phyloP scores from a whole-genome alignment of 192 early-diverging fungal species.

The Umbelopsis sp. region DNA sequence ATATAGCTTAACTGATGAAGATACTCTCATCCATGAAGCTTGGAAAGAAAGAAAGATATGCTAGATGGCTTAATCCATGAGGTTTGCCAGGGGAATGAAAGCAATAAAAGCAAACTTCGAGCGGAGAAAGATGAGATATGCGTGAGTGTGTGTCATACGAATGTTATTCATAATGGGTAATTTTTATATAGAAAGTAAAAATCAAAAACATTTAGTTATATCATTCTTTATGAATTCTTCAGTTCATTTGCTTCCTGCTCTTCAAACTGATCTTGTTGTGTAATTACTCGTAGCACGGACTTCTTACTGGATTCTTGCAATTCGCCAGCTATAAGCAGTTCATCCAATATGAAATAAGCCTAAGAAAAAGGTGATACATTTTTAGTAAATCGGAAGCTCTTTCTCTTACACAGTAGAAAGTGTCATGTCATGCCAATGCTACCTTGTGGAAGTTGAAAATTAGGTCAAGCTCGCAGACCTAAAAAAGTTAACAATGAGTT shows the following conservation, averaged over 20 bases:
- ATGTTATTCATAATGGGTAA: too few relatives aligned
- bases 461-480: constrained; percentile 93
- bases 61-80: too few relatives aligned
- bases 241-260: constrained; percentile 72
- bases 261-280: constrained; percentile 76
- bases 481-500: not conserved
- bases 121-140: too few relatives aligned
- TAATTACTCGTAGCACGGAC: constrained; percentile 66
- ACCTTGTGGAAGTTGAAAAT: constrained; percentile 97
- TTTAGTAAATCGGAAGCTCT: not conserved
- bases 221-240: constrained; percentile 56
- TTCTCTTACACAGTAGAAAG: not conserved
- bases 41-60: too few relatives aligned
- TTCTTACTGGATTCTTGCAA: constrained; percentile 94
- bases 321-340: constrained; percentile 89
- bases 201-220: not conserved
- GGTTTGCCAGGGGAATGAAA: too few relatives aligned
- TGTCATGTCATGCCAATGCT: constrained; percentile 2
- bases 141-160: too few relatives aligned
- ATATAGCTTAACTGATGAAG: too few relatives aligned
- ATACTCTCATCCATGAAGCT: too few relatives aligned
- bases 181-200: not conserved
- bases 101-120: too few relatives aligned
- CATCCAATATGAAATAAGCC: constrained; percentile 87
- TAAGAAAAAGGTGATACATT: constrained; percentile 20